phyloP scores from a whole-genome alignment of 2,329 filamentous ascomycete species.

The Diplodia corticola region DNA sequence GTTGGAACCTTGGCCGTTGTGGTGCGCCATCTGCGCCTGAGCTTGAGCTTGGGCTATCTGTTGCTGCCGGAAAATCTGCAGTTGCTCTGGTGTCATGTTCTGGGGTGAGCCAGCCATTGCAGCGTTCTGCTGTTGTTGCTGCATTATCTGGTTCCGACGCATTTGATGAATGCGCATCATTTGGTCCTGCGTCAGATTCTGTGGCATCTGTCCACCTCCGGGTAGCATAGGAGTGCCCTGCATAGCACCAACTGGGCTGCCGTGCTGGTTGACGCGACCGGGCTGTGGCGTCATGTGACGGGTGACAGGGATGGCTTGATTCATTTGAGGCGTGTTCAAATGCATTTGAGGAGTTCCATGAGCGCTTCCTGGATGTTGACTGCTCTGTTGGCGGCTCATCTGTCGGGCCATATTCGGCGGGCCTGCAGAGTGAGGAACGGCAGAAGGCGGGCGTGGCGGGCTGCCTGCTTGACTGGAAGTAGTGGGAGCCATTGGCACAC shows the following conservation, averaged over 20 bases:
- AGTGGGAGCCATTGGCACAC: constrained; percentile 47
- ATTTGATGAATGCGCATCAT: constrained; percentile 15
- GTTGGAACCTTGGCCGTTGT: constrained; percentile 15
- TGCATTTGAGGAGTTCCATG: constrained; percentile 42
- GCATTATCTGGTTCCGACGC: constrained; percentile 10
- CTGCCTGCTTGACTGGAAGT: constrained; percentile 42
- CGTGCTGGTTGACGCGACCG: constrained; percentile 36
- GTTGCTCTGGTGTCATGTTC: constrained; percentile 39
- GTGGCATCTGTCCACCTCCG: constrained; percentile 30
- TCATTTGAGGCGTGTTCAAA: constrained; percentile 42
- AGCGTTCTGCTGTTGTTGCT: constrained; percentile 20
- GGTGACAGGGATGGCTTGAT: constrained; percentile 35
- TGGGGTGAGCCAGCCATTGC: constrained; percentile 25
- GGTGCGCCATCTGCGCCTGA: constrained; percentile 7
- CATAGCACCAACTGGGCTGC: constrained; percentile 37
- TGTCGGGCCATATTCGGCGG: constrained; percentile 36
- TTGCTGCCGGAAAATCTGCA: constrained; percentile 27
- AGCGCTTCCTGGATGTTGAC: constrained; percentile 35
- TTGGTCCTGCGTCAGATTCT: constrained; percentile 15
- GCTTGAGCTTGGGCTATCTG: constrained; percentile 11
- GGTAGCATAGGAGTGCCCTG: constrained; percentile 42
- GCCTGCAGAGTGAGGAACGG: constrained; percentile 38
- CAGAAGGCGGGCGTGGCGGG: constrained; percentile 41
- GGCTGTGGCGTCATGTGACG: constrained; percentile 44
- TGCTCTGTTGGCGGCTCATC: constrained; percentile 40